Conservation (phyloP, 768 basidiomycete genomes). For the Goffeauzyma gilvescens region DNA sequence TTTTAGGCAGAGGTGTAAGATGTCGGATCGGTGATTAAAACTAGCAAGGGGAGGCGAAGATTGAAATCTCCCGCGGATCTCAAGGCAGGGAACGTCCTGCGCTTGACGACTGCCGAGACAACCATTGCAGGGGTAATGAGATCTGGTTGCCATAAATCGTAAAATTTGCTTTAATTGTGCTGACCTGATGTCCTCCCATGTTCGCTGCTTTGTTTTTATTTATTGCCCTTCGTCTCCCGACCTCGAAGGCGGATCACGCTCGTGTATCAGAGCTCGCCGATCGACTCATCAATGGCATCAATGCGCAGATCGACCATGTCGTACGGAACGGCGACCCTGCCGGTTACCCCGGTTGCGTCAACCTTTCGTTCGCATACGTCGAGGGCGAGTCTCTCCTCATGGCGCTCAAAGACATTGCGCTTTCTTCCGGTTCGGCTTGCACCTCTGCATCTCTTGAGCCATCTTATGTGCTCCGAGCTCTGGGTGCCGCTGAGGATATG, state of each 20-base stretch:
- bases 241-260: slow-evolving; percentile 70
- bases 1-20: not conserved
- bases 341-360: slow-evolving; percentile 91
- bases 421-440: slow-evolving; percentile 95
- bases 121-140: not conserved
- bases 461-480: slow-evolving; percentile 87
- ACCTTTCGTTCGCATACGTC: slow-evolving; percentile 86
- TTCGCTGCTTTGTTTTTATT: no score
- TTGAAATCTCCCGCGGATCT: no score
- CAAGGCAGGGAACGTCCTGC: not conserved
- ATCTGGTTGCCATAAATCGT: not conserved
- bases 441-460: slow-evolving; percentile 97
- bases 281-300: slow-evolving; percentile 62
- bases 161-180: no score
- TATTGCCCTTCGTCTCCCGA: no score
- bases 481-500: slow-evolving; percentile 98
- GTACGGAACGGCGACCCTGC: slow-evolving; percentile 79
- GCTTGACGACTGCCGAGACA: not conserved
- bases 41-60: not conserved
- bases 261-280: slow-evolving; percentile 57
- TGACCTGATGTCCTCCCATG: no score
- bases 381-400: slow-evolving; percentile 93
- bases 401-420: slow-evolving; percentile 93
- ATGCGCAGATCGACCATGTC: slow-evolving; percentile 66
- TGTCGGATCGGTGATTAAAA: not conserved